phyloP scores from a whole-genome alignment of 768 basidiomycete species.

The Tylopilus sp. region DNA sequence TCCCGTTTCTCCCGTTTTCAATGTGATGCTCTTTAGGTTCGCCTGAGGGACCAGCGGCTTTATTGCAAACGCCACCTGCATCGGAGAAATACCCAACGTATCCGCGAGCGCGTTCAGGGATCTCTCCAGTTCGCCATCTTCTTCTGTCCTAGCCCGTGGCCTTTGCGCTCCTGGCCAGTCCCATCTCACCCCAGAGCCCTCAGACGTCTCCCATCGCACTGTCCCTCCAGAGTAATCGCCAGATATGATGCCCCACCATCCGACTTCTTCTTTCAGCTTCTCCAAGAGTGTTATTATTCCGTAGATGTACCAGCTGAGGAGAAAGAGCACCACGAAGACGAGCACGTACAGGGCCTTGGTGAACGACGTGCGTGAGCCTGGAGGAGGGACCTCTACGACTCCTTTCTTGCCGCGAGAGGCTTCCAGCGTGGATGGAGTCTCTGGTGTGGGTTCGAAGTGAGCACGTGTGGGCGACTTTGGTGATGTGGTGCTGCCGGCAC shows the following conservation, averaged over 20 bases:
- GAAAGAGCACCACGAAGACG: conserved; percentile 37
- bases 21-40: conserved; percentile 52
- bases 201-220: background rate
- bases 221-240: conserved; percentile 2
- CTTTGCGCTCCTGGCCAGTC: background rate
- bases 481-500: background rate
- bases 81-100: conserved; percentile 58
- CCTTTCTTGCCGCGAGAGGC: background rate
- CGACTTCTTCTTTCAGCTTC: conserved; percentile 48
- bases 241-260: conserved; percentile 47
- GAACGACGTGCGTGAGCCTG: conserved; percentile 3
- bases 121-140: conserved; percentile 43
- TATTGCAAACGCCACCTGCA: conserved; percentile 62
- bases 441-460: background rate
- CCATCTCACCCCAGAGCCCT: conserved; percentile 6
- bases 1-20: conserved; percentile 41
- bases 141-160: background rate
- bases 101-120: conserved; percentile 58
- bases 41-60: conserved; percentile 58
- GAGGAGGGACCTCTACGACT: background rate
- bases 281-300: conserved; percentile 42
- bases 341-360: conserved; percentile 49
- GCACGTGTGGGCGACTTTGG: background rate
- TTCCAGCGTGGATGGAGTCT: background rate
- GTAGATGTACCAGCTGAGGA: conserved; percentile 52